Base-by-base conservation (phyloP, 768 basidiomycete species). In the Holtermannia corniformis region DNA sequence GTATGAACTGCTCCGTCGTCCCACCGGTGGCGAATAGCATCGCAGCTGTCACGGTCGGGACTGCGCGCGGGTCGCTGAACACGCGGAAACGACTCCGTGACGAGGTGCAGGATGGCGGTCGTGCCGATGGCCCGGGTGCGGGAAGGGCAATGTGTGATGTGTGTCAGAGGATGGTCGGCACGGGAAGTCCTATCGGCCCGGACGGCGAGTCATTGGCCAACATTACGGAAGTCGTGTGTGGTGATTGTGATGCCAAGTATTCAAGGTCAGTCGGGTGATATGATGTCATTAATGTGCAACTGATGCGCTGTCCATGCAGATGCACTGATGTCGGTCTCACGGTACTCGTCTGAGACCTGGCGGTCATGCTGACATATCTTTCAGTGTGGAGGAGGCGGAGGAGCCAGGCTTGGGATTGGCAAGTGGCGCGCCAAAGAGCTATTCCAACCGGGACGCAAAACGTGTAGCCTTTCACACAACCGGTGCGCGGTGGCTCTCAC, bases 401-500 rank as follows among this genome's bases (percentile, higher is more conserved):
- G 72, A 16, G 61, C 68, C 1, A 25, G 71, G 40, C 47, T 68
- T 12, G 72, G 72, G 3, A 72, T 72, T 16, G 72, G 72, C 7
- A 73, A 72, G 54, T 73, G 71, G 71, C 56, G 72, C 2, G 57
- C 62, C 48, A 70, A 68, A 50, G 66, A 72, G 50, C 63, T 72
- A n/a, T 73, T 73, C 59, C 63, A 58, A 21, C 61, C 62, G 7
- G 66, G 66, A 12, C 58, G 71, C 16, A 71, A 70, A 54, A 73
- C 72, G 5, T 73, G 72, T 46, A 56, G 58, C 22, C 50, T 73
- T 3, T 56, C 58, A 4, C 72, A 73, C 41, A 69, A 56, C 40
- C 52, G 72, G 62, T 66, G 42, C 26, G 48, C n/a, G 14, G 16
- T 22, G 20, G 7, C n/a, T 2, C 42, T 50, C 44, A 10, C 14